These are phyloP conservation scores for Whalleya microplaca DNA, from an alignment of 2,329 filamentous ascomycete species.

Conservation along the genomic window DNA sequence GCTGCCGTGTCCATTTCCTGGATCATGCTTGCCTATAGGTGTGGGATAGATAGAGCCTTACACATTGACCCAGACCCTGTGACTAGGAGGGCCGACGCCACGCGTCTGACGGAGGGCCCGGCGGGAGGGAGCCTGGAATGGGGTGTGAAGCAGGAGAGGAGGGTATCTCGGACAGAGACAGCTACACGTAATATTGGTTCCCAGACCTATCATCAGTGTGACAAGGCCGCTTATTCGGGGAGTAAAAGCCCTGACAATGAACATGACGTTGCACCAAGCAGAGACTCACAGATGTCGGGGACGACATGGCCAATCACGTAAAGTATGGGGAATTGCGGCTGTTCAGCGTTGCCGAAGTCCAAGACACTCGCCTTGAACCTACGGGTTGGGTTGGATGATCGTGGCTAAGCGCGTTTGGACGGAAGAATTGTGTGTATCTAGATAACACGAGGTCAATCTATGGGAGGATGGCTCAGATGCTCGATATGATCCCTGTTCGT, in stretches of 20 bases:
- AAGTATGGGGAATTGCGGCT: constrained; percentile 24
- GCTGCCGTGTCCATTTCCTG: constrained; percentile 15
- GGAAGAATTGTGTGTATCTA: constrained; percentile 17
- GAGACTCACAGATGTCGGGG: constrained; percentile 22
- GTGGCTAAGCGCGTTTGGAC: constrained; percentile 8
- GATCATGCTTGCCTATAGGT: constrained; percentile 9
- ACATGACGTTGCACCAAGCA: constrained; percentile 18
- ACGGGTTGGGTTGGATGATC: constrained; percentile 8
- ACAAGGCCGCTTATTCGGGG: constrained; percentile 16
- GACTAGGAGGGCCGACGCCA: not conserved
- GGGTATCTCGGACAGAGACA: constrained; percentile 19
- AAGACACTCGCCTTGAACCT: constrained; percentile 24
- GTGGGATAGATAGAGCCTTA: constrained; percentile 14
- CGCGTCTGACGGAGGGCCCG: not conserved
- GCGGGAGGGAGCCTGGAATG: constrained; percentile 14
- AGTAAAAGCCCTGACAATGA: constrained; percentile 11
- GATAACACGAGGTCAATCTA: constrained; percentile 11
- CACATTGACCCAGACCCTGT: constrained; percentile 14
- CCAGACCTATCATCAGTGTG: constrained; percentile 14
- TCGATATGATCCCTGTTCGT: constrained; percentile 7
- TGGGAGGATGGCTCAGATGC: constrained; percentile 3
- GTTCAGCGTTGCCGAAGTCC: constrained; percentile 21
- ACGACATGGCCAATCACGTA: constrained; percentile 19
- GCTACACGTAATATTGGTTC: constrained; percentile 20
- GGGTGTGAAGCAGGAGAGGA: constrained; percentile 6